Conservation (phyloP, 2,329 filamentous ascomycete genomes). For the Exophiala xenobiotica region DNA sequence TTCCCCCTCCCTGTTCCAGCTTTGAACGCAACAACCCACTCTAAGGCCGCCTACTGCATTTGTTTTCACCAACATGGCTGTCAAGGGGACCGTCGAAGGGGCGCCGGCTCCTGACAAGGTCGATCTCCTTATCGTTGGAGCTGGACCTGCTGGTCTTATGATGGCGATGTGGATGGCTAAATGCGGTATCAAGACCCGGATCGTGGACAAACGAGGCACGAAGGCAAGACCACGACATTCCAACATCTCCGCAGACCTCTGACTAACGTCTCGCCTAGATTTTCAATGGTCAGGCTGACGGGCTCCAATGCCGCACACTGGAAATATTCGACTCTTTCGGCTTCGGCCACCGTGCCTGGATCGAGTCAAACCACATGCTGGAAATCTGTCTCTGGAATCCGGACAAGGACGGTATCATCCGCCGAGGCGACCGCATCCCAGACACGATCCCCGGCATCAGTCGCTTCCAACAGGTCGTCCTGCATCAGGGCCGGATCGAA, state of each 20-base stretch:
- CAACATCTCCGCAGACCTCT: too few species aligned
- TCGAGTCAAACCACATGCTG: slow-evolving; percentile 65
- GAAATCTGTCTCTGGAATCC: slow-evolving; percentile 58
- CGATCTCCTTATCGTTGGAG: slow-evolving; percentile 47
- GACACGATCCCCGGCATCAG: slow-evolving; percentile 63
- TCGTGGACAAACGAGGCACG: slow-evolving; percentile 45
- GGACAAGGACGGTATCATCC: neutral
- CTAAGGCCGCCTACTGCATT: too few species aligned
- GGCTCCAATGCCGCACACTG: slow-evolving; percentile 63
- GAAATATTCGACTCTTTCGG: slow-evolving; percentile 72
- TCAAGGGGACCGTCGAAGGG: neutral
- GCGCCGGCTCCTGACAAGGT: neutral
- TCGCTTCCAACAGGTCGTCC: slow-evolving; percentile 63
- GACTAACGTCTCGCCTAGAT: too few species aligned
- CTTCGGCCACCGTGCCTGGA: slow-evolving; percentile 62
- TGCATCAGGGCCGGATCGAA: slow-evolving; percentile 71
- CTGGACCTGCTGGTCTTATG: slow-evolving; percentile 50
- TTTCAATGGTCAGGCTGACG: slow-evolving; percentile 47
- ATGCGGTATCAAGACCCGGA: slow-evolving; percentile 48
- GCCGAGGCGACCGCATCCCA: slow-evolving; percentile 44
- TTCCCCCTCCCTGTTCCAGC: too few species aligned
- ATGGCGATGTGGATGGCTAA: slow-evolving; percentile 50
- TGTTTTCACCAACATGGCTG: neutral
- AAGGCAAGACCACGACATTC: slow-evolving; percentile 21
- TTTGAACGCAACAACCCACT: too few species aligned